Evolutionary conservation across 163 green algal genomes (phyloP).

Genomic region (Volvox carteri): DNA sequence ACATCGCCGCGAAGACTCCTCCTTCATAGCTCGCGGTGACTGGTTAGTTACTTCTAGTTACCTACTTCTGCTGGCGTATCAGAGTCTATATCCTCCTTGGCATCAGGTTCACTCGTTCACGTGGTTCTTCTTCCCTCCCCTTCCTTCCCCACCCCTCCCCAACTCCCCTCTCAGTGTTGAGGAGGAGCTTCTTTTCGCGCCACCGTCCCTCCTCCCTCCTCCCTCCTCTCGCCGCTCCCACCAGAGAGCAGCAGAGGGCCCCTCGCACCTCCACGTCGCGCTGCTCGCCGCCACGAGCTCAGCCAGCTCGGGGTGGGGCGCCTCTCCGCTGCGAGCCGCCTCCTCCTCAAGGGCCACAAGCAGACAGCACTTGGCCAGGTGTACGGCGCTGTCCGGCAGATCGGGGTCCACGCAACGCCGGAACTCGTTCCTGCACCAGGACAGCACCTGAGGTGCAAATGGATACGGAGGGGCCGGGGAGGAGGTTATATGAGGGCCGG

Average conservation of each 20-base stretch:
- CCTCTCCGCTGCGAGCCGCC: constrained; percentile 62
- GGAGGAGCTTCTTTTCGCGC: background rate
- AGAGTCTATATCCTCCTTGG: too few species aligned
- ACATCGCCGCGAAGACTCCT: too few species aligned
- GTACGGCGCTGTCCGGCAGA: background rate
- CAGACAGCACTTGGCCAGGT: constrained; percentile 70
- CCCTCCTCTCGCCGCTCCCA: too few species aligned
- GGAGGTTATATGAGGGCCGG: background rate
- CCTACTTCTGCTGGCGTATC: too few species aligned
- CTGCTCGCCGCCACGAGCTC: constrained; percentile 43
- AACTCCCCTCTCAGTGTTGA: too few species aligned
- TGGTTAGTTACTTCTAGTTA: too few species aligned
- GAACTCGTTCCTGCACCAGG: constrained; percentile 64
- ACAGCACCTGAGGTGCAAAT: constrained; percentile 1
- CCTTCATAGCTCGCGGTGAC: too few species aligned
- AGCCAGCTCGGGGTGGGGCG: constrained; percentile 52
- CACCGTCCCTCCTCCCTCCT: background rate
- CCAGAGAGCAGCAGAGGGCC: too few species aligned
- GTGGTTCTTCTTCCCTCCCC: too few species aligned
- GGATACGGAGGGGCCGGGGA: background rate
- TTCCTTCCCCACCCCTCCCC: too few species aligned
- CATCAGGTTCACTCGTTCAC: too few species aligned
- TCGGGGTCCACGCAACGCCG: constrained; percentile 17
- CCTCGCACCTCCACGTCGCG: constrained; percentile 2
- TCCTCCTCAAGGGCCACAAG: constrained; percentile 81